Base-by-base conservation (phyloP, 2,329 filamentous ascomycete species). In the Aspergillus spinulosporus region DNA sequence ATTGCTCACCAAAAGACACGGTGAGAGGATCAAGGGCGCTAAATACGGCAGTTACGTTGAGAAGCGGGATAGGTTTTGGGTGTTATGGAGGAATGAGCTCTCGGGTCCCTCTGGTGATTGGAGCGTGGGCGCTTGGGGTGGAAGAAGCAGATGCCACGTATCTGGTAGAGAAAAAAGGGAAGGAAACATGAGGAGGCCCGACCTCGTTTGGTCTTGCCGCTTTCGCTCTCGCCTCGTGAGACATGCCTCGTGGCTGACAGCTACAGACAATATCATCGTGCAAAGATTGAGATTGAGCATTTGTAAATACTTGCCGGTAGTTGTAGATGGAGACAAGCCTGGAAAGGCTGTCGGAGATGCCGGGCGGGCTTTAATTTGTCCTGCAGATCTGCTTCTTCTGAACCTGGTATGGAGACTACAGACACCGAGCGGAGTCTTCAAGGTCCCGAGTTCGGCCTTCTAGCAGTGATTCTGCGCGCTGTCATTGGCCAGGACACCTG, bases 111-210 rank as follows among this genome's bases (percentile, higher is more conserved):
- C 21, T 21, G 21, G 21, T 21, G 21, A 21, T 21, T 21, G 21
- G 21, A 21, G 21, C 44, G 40, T 32, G 32, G 21, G 8, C 29
- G 21, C 21, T 29, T 14, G 32, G 21, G 49, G 29, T 52, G 45
- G 49, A 45, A 28, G 29, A 32, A 28, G 14, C 15, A 31, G 11
- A 9, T 52, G 49, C 49, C 49, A 52, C 49, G 49, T 52, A 44
- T 45, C 49, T 21, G 42, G 21, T 21, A 21, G 21, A 21, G 49
- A 11, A 11, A 34, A 7, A 31, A 21, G 39, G 29, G 28, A 34
- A 15, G 15, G 29, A 49, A 14, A 48, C 14, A 48, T 43, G 21
- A 21, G 21, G 21, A 21, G 21, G 21, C 21, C 21, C 21, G 21
- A 21, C 21, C 21, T 21, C 21, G 21, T 36, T 43, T 28, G 40